Evolutionary conservation across 495 filamentous ascomycete genomes (phyloP), one percentile per base, ranked within the genome.

Genomic region (Xylaria grammica): DNA sequence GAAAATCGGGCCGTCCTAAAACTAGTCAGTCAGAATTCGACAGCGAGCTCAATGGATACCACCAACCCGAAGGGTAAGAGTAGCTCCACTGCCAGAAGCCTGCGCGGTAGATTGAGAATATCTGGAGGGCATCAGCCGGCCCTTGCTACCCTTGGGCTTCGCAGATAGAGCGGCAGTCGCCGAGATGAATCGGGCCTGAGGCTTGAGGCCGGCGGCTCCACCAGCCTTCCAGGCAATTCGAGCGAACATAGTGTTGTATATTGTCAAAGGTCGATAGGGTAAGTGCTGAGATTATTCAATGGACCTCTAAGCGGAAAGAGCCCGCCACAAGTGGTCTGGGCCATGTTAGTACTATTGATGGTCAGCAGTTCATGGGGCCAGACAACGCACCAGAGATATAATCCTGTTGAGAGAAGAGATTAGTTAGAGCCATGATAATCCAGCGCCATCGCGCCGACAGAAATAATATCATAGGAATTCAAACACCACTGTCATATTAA

Each of bases 271-370:
- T 29, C 34, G 44, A 54, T 40, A 56, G 44, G 48, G 54, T 36
- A 51, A 62, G 38, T 69, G 29, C 66, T 65, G 66, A 66, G 62
- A 67, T 68, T 72, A 71, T 68, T 72, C 71, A 74, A 69, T 66
- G 62, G 60, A 62, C 69, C 46, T 69, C 77, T 76, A 79, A 73
- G 73, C 72, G 70, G 74, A 77, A 74, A 82, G 78, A 78, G 95
- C 89, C 87, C 97, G 97, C 95, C 95, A 99, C 84, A 99, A 88
- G 84, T 99, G 95, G 86, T 97, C 94, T 93, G 74, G 44, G 67
- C 51, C 67, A 68, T 70, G 72, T 79, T 72, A 72, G 70, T 84
- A 75, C 20, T 20, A 19, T 60, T 49, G 69, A 80, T 76, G 77
- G 81, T 84, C 79, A 78, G 77, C 67, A 78, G 70, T 63, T 63